Conservation (phyloP, 2,329 filamentous ascomycete genomes). For the Amauroascus niger region DNA sequence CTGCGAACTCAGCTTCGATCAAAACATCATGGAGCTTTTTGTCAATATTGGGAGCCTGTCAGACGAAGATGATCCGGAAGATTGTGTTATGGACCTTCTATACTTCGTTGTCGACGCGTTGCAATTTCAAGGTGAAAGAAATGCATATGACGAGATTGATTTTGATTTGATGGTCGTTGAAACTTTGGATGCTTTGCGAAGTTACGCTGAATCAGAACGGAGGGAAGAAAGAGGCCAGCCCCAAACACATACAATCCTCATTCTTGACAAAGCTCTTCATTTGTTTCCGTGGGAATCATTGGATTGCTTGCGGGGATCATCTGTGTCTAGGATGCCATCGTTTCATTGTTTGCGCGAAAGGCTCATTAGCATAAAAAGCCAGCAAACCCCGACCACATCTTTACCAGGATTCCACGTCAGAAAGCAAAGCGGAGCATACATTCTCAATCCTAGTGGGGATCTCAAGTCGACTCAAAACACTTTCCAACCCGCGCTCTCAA, state of each 20-base stretch:
- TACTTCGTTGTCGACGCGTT: conserved; percentile 96
- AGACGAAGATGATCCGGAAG: conserved; percentile 67
- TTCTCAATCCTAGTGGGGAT: conserved; percentile 83
- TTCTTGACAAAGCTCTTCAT: conserved; percentile 85
- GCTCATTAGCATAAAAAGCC: conserved; percentile 40
- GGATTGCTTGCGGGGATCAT: conserved; percentile 67
- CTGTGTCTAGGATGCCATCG: conserved; percentile 81
- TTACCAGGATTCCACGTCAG: conserved; percentile 46
- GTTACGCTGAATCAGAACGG: conserved; percentile 53
- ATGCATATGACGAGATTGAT: conserved; percentile 96
- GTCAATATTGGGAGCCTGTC: conserved; percentile 69
- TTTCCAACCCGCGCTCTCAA: conserved; percentile 58
- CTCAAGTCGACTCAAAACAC: conserved; percentile 67
- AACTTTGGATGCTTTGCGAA: conserved; percentile 69
- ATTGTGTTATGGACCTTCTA: conserved; percentile 79
- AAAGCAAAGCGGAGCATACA: conserved; percentile 47
- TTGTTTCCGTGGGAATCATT: conserved; percentile 93
- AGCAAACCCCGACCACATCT: conserved; percentile 12
- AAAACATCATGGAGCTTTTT: conserved; percentile 74
- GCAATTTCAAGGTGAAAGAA: conserved; percentile 91
- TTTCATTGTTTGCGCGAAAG: conserved; percentile 70
- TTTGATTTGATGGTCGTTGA: conserved; percentile 87
- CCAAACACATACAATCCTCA: conserved; percentile 64
- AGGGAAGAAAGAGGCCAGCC: conserved; percentile 16
- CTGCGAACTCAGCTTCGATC: conserved; percentile 47